Percentiles rank a stretch among this genome's conserved stretches.
phyloP scores from a whole-genome alignment of 192 early-diverging fungal genomes.

The Phlyctochytrium arcticum region DNA sequence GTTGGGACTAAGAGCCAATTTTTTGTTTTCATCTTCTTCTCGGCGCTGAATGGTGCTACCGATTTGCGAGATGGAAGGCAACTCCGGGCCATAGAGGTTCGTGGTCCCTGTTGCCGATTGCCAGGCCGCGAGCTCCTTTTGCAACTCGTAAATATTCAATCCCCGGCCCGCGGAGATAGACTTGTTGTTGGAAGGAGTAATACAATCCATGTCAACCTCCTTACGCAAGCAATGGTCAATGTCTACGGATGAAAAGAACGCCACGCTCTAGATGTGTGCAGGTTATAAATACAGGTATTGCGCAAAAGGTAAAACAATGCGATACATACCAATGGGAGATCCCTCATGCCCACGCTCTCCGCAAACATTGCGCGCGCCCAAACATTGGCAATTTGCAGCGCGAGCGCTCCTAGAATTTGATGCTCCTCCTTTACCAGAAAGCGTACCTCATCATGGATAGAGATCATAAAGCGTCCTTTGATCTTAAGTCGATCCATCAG shows the following conservation, averaged over 20 bases:
- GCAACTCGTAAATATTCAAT: conserved; percentile 20
- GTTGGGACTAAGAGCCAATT: not conserved
- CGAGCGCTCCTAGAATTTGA: conserved; percentile 66
- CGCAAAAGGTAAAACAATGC: not conserved
- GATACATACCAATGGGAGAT: conserved; percentile 70
- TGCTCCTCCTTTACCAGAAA: conserved; percentile 82
- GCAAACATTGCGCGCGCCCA: conserved; percentile 92
- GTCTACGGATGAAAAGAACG: conserved; percentile 94
- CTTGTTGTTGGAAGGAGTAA: conserved; percentile 73
- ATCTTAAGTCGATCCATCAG: conserved; percentile 74
- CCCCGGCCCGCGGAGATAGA: conserved; percentile 17
- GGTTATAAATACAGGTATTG: not conserved
- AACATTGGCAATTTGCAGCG: conserved; percentile 86
- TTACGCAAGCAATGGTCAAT: conserved; percentile 89
- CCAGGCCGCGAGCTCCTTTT: conserved; percentile 5
- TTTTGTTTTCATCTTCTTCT: not conserved
- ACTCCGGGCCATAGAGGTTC: not conserved
- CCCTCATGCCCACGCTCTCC: conserved; percentile 75
- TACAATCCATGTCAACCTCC: conserved; percentile 79
- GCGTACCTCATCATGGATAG: conserved; percentile 92
- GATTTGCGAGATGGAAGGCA: not conserved
- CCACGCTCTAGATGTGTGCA: conserved; percentile 59
- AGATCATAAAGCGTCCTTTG: conserved; percentile 78
- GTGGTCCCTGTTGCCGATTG: not conserved
- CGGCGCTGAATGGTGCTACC: not conserved